These are phyloP conservation scores for Venturia effusa DNA, from an alignment of 2,329 filamentous ascomycete genomes.

Conservation along the genomic window DNA sequence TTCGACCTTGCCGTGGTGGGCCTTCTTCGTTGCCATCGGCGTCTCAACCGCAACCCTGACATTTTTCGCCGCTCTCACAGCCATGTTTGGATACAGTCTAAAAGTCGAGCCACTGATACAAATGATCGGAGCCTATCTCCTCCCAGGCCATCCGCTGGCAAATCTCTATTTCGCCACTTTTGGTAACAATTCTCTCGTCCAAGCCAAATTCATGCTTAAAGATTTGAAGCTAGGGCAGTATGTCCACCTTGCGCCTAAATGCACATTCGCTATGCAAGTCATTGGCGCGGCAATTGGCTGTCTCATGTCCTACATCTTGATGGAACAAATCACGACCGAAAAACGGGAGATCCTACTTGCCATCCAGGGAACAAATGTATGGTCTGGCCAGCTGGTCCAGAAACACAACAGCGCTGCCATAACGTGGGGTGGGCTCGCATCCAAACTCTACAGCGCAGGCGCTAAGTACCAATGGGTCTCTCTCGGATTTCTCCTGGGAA, in stretches of 20 bases:
- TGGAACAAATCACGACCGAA: slow-evolving; percentile 32
- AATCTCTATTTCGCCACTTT: slow-evolving; percentile 35
- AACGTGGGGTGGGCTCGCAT: slow-evolving; percentile 21
- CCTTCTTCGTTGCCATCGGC: slow-evolving; percentile 19
- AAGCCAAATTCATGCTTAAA: slow-evolving; percentile 15
- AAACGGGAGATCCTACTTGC: slow-evolving; percentile 30
- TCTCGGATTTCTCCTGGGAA: slow-evolving; percentile 30
- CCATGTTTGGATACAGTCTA: slow-evolving; percentile 16
- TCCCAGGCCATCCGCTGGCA: slow-evolving; percentile 26
- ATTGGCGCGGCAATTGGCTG: slow-evolving; percentile 28
- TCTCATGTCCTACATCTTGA: slow-evolving; percentile 33
- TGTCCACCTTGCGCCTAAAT: slow-evolving; percentile 28
- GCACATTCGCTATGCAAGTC: slow-evolving; percentile 33
- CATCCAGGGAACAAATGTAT: slow-evolving; percentile 31
- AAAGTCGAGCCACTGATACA: slow-evolving; percentile 18
- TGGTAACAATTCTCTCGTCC: slow-evolving; percentile 23
- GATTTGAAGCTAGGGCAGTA: slow-evolving; percentile 31
- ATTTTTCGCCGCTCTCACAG: slow-evolving; percentile 19
- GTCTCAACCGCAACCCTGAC: slow-evolving; percentile 16
- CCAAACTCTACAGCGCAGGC: slow-evolving; percentile 22
- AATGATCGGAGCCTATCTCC: slow-evolving; percentile 14
- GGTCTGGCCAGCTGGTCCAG: slow-evolving; percentile 36
- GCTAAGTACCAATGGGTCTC: slow-evolving; percentile 28
- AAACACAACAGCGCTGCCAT: slow-evolving; percentile 31
- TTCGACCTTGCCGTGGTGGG: slow-evolving; percentile 23